Evolutionary conservation across 2,329 filamentous ascomycete species (phyloP), one percentile per base, ranked within the genome.

Genomic region (Monilinia aucupariae): DNA sequence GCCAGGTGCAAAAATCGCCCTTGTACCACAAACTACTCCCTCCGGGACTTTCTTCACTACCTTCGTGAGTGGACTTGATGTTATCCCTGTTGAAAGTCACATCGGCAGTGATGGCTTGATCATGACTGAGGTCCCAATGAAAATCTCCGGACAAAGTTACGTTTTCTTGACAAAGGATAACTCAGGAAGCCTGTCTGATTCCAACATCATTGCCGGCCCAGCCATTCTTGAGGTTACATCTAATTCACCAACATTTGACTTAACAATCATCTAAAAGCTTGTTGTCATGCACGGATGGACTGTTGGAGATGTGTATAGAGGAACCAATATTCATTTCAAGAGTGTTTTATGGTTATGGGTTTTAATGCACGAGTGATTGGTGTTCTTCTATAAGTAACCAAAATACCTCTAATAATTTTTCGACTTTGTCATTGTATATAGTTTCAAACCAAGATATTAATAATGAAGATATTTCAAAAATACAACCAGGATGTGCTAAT

Each of bases 111-210:
- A 67, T 34, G 71, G 70, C 7, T 71, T 67, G 10, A 55, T 71
- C 37, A 70, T 69, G 39, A 71, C 70, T 15, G 59, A 54, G 8
- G 71, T 77, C 15, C 75, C 76, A 5, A 59, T 64, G 47, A 71
- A 66, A 27, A 68, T 75, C 37, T 69, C 71, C 6, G 77, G 77
- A 12, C 76, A 78, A 67, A 75, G 68, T 58, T 78, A 78, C 63
- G 72, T 75, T 30, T 76, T 78, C 56, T 68, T 78, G 52, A 78
- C 76, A 10, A 73, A 67, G 15, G 73, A 76, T 64, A 73, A 75
- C 51, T 73, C 71, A 30, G 71, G 70, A 15, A 70, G 68, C 25
- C 67, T 76, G 49, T 74, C 69, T 2, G 77, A 78, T 65, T 71
- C 75, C 41, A 75, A 68, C 34, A 72, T 77, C 63, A 67, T 75